Percentiles rank a stretch among this genome's conserved stretches.
Conservation (phyloP, 2,329 filamentous ascomycete genomes). For the Orbilia javanica region DNA sequence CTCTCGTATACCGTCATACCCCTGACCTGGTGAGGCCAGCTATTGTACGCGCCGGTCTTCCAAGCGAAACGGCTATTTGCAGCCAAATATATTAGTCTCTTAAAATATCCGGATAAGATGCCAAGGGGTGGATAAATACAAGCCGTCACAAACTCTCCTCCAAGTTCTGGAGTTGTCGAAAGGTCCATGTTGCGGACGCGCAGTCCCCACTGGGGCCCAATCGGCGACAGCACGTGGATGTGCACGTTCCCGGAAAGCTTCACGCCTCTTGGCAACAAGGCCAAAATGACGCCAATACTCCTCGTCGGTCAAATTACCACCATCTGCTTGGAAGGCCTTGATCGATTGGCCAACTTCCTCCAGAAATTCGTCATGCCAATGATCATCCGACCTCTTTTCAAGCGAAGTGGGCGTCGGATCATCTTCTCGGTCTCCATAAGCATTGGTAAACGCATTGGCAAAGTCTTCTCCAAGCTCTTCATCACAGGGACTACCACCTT, state of each 20-base stretch:
- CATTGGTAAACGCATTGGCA: slow-evolving; percentile 28
- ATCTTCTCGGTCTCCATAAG: slow-evolving; percentile 37
- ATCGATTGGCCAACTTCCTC: slow-evolving; percentile 45
- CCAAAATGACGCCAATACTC: slow-evolving; percentile 48
- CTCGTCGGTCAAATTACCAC: slow-evolving; percentile 42
- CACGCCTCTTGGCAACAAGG: slow-evolving; percentile 27
- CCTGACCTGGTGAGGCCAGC: slow-evolving; percentile 30
- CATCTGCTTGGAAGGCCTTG: slow-evolving; percentile 29
- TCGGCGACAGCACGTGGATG: slow-evolving; percentile 18
- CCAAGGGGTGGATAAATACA: slow-evolving; percentile 11
- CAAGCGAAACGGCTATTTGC: not conserved
- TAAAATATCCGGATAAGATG: slow-evolving; percentile 9
- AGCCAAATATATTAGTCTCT: slow-evolving; percentile 4
- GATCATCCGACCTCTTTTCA: slow-evolving; percentile 32
- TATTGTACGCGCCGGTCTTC: slow-evolving; percentile 5
- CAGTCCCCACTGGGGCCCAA: slow-evolving; percentile 13
- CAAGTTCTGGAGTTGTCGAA: slow-evolving; percentile 6
- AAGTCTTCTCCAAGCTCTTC: slow-evolving; percentile 27
- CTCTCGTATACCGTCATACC: slow-evolving; percentile 45
- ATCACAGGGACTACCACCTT: slow-evolving; percentile 28
- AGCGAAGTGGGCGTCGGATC: slow-evolving; percentile 17
- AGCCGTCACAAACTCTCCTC: not conserved
- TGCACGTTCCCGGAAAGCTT: slow-evolving; percentile 21
- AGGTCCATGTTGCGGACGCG: slow-evolving; percentile 23
- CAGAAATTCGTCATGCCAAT: slow-evolving; percentile 29